Evolutionary conservation across 2,329 filamentous ascomycete genomes (phyloP).

Genomic region (Remersonia thermophila): DNA sequence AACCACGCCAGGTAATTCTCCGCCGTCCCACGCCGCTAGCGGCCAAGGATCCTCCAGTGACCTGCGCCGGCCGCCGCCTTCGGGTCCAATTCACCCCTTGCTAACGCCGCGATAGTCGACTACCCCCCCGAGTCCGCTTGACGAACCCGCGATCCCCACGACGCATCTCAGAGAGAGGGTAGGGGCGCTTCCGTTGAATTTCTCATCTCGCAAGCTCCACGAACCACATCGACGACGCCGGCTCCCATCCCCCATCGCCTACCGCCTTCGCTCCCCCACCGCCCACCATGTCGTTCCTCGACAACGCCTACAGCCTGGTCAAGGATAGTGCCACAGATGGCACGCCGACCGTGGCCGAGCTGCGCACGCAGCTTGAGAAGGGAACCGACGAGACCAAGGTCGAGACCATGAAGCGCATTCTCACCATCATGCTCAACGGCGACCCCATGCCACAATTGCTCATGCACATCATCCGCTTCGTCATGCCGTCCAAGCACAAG

Average conservation of each 20-base stretch:
- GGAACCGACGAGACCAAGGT: slow-evolving; percentile 85
- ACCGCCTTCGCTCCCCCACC: no score
- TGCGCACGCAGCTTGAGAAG: slow-evolving; percentile 89
- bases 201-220: not conserved
- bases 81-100: no score
- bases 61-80: no score
- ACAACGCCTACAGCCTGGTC: slow-evolving; percentile 91
- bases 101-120: slow-evolving; percentile 7
- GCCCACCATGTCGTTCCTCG: slow-evolving; percentile 81
- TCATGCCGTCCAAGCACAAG: slow-evolving; percentile 98
- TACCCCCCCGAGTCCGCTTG: no score
- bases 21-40: no score
- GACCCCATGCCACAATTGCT: slow-evolving; percentile 89
- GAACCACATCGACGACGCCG: slow-evolving; percentile 11
- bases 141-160: no score
- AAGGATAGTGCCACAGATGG: slow-evolving; percentile 90
- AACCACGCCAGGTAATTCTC: no score
- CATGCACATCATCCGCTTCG: slow-evolving; percentile 99
- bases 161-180: no score
- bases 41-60: no score
- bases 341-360: slow-evolving; percentile 73
- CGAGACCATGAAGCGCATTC: slow-evolving; percentile 90
- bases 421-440: slow-evolving; percentile 96
- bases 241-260: slow-evolving; percentile 18
- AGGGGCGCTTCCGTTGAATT: no score